Base-by-base conservation (phyloP, 2,329 filamentous ascomycete species). In the Ophiostoma sp. region DNA sequence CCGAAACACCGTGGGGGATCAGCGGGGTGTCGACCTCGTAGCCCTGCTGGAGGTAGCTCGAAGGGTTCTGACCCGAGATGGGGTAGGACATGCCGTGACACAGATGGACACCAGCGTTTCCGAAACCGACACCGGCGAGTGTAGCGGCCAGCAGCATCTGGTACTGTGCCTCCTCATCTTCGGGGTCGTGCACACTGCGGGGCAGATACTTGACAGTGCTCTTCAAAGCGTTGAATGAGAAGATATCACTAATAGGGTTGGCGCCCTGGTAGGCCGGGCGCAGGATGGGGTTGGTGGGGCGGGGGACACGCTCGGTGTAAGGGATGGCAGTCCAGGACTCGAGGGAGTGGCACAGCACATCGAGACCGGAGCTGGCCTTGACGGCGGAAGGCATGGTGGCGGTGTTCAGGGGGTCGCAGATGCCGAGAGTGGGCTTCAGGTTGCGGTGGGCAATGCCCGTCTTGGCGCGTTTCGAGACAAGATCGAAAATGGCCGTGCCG, bases 271-370 rank as follows among this genome's bases (percentile, higher is more conserved):
- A 99, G 0, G 96, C 95, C 0, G 96, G 96, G 3, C 96, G 88
- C 74, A 95, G 87, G 77, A 99, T 93, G 0, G 97, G 96, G 81
- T 99, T 98, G 3, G 89, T 83, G 0, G 97, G 97, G 2, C 95
- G 87, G 0, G 96, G 96, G 0, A 87, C 89, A 69, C 96, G 90
- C 85, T 97, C 92, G 78, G 93, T 87, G 84, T 94, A 99, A 0
- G 97, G 97, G 76, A 99, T 98, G 2, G 96, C 96, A 0, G 96
- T 99, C 94, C 95, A 99, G 4, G 93, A 97, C 82, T 99, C 97
- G 52, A 99, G 90, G 15, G 92, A 91, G 84, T 99, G 97, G 82
- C 95, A 99, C 50, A 99, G 87, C 2, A 99, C 96, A 79, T 99
- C 96, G 1, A 99, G 88, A 1, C 96, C 97, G 0, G 95, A 97